A percentile compares a stretch with the other conserved stretches of the same genome.
Conservation (phyloP, 2,329 filamentous ascomycete species). For the Fusarium udum region DNA sequence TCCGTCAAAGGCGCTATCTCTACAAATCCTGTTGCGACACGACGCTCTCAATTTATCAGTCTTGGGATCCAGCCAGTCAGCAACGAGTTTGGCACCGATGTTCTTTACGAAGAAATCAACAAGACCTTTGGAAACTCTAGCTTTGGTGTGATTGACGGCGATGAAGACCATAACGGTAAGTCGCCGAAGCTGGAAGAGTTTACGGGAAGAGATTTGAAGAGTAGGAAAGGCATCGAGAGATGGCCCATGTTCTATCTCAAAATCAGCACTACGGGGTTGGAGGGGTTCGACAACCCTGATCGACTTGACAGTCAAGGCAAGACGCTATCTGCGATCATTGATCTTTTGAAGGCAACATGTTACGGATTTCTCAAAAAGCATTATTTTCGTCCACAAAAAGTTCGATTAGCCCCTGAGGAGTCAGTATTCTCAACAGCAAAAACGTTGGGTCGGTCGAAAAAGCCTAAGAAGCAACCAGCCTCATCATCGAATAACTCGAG, state of each 20-base stretch:
- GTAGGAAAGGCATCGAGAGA: slow-evolving; percentile 72
- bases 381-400: slow-evolving; percentile 67
- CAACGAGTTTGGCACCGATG: slow-evolving; percentile 64
- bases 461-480: slow-evolving; percentile 11
- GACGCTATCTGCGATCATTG: slow-evolving; percentile 59
- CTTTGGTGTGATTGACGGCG: slow-evolving; percentile 73
- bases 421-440: slow-evolving; percentile 41
- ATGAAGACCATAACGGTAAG: slow-evolving; percentile 46
- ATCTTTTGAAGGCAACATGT: slow-evolving; percentile 74
- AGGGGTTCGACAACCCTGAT: slow-evolving; percentile 49
- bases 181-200: slow-evolving; percentile 57
- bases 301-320: slow-evolving; percentile 57
- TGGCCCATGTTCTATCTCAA: slow-evolving; percentile 93
- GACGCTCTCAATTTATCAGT: slow-evolving; percentile 81
- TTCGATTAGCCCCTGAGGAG: slow-evolving; percentile 36
- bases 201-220: slow-evolving; percentile 61
- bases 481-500: slow-evolving; percentile 25
- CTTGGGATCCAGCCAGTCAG: slow-evolving; percentile 75
- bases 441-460: slow-evolving; percentile 27
- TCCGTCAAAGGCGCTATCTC: slow-evolving; percentile 78
- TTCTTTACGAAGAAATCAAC: slow-evolving; percentile 83
- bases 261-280: slow-evolving; percentile 56
- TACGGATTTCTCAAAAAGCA: slow-evolving; percentile 80
- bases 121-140: slow-evolving; percentile 77
- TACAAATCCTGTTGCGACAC: slow-evolving; percentile 73